Conservation (phyloP, 768 basidiomycete genomes). For the Astraeus odoratus region DNA sequence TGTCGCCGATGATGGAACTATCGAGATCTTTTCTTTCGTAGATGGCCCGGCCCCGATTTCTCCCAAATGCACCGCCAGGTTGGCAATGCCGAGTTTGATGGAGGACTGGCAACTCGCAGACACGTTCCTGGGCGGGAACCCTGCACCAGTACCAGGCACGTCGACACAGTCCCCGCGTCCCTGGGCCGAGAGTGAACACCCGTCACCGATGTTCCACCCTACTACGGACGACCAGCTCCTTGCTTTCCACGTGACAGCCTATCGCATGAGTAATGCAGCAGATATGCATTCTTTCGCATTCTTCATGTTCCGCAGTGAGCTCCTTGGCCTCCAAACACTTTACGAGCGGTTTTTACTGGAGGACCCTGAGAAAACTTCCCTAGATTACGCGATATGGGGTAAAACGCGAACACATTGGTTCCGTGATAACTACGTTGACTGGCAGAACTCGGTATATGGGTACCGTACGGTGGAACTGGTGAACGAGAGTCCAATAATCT, state of each 20-base stretch:
- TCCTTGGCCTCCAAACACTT: constrained; percentile 21
- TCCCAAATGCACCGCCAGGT: constrained; percentile 32
- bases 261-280: constrained; percentile 30
- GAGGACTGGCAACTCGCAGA: constrained; percentile 46
- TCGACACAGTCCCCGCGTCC: not conserved
- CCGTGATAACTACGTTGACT: constrained; percentile 44
- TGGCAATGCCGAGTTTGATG: constrained; percentile 38
- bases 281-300: constrained; percentile 44
- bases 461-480: constrained; percentile 41
- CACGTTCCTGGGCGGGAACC: constrained; percentile 48
- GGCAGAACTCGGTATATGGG: constrained; percentile 51
- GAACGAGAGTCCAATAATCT: not conserved
- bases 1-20: constrained; percentile 38
- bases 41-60: constrained; percentile 11
- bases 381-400: constrained; percentile 48
- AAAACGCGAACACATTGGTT: constrained; percentile 49
- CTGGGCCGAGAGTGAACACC: not conserved
- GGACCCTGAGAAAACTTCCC: constrained; percentile 7
- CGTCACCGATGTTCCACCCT: constrained; percentile 27
- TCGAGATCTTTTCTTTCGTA: constrained; percentile 44
- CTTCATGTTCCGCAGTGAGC: constrained; percentile 39
- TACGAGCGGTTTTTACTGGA: not conserved
- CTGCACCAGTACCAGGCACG: constrained; percentile 31
- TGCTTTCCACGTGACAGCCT: constrained; percentile 42
- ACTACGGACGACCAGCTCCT: constrained; percentile 43